Evolutionary conservation across 805 yeast genomes (phyloP).

Genomic region (Candida broadrunensis): DNA sequence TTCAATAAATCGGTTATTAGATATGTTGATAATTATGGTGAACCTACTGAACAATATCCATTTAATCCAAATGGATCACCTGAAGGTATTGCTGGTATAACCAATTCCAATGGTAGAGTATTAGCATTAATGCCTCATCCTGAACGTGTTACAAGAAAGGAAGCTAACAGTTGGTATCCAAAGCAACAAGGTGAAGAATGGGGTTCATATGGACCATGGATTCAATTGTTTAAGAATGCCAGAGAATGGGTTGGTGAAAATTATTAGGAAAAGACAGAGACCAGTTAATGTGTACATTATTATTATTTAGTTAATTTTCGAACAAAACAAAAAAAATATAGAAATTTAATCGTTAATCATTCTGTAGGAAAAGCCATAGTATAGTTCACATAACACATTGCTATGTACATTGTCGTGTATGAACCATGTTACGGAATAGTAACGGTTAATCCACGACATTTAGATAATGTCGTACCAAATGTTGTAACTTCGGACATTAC

Average conservation of each 20-base stretch:
- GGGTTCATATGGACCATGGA: conserved; percentile 94
- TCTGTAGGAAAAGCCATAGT: too few relatives aligned
- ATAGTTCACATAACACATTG: too few relatives aligned
- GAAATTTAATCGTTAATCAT: too few relatives aligned
- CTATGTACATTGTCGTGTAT: too few relatives aligned
- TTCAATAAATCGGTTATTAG: conserved; percentile 63
- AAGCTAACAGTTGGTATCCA: conserved; percentile 91
- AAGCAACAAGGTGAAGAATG: conserved; percentile 53
- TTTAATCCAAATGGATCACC: conserved; percentile 97
- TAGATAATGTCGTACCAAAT: too few relatives aligned
- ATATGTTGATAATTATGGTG: conserved; percentile 90
- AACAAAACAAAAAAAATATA: too few relatives aligned
- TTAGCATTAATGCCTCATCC: conserved; percentile 99
- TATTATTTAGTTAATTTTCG: neutral
- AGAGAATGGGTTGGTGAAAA: conserved; percentile 81
- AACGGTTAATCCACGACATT: too few relatives aligned
- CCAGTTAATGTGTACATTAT: neutral
- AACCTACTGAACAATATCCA: conserved; percentile 79
- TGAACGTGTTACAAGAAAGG: conserved; percentile 86
- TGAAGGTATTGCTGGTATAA: conserved; percentile 87
- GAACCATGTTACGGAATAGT: too few relatives aligned
- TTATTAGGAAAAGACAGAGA: too few relatives aligned
- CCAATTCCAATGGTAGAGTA: conserved; percentile 89
- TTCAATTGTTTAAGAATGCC: conserved; percentile 86
- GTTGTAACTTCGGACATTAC: too few relatives aligned